Percentiles rank a stretch among this genome's conserved stretches.
Conservation (phyloP, 176 grass and related monocot genomes). For the Eragrostis curvula region DNA sequence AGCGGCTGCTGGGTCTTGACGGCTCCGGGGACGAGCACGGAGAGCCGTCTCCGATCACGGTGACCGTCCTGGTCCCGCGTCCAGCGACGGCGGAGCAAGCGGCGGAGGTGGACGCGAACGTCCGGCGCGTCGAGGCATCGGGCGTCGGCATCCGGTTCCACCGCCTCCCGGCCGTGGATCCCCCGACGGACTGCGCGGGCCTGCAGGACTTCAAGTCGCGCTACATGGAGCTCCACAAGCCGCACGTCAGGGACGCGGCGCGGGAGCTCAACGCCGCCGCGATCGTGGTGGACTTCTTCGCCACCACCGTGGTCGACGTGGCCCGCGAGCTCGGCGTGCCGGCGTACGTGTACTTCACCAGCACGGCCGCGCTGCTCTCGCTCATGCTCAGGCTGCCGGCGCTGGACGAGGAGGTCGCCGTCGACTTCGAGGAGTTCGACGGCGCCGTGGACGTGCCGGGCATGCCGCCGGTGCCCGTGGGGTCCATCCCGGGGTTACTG, state of each 20-base stretch:
- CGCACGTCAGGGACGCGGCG: slow-evolving; percentile 43
- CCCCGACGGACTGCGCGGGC: slow-evolving; percentile 20
- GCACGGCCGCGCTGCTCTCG: slow-evolving; percentile 43
- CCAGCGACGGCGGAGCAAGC: slow-evolving; percentile 49
- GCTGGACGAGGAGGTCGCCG: slow-evolving; percentile 29
- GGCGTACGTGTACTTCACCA: slow-evolving; percentile 67
- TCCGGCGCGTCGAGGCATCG: slow-evolving; percentile 37
- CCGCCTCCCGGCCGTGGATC: slow-evolving; percentile 49
- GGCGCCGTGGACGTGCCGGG: slow-evolving; percentile 50
- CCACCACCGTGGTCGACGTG: slow-evolving; percentile 52
- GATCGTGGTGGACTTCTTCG: slow-evolving; percentile 69
- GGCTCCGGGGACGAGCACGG: not conserved
- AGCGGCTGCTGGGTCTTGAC: slow-evolving; percentile 30
- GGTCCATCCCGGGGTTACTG: slow-evolving; percentile 33
- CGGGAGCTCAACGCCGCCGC: slow-evolving; percentile 33
- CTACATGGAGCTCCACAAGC: slow-evolving; percentile 49
- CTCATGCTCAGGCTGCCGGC: slow-evolving; percentile 48
- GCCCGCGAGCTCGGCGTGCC: slow-evolving; percentile 44
- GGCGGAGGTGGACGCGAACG: slow-evolving; percentile 46
- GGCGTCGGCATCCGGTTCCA: slow-evolving; percentile 41
- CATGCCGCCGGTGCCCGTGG: slow-evolving; percentile 43
- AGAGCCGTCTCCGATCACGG: not conserved
- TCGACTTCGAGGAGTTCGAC: slow-evolving; percentile 35
- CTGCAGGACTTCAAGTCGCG: slow-evolving; percentile 64
- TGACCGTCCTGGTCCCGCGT: slow-evolving; percentile 45